Evolutionary conservation across 1,284 basidiomycete genomes (phyloP).

Genomic region (Exsudoporus floridanus): DNA sequence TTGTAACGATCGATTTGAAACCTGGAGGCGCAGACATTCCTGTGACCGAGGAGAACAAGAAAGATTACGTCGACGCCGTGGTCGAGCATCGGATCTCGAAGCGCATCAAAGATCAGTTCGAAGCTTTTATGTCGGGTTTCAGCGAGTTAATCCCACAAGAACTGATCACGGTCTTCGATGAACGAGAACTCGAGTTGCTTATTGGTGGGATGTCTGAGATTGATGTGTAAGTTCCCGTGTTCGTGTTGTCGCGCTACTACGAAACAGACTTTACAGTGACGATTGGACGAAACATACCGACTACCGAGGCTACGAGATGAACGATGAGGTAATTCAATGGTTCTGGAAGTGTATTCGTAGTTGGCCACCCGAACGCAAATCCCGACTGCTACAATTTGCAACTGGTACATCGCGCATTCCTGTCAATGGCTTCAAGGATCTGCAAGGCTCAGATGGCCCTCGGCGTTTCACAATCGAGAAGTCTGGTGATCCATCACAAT

Average conservation of each 20-base stretch:
- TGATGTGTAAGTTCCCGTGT: conserved; percentile 62
- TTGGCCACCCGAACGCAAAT: conserved; percentile 93
- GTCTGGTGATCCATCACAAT: conserved; percentile 80
- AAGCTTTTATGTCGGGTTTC: conserved; percentile 94
- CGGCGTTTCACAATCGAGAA: conserved; percentile 89
- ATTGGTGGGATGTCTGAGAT: conserved; percentile 98
- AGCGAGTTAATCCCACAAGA: conserved; percentile 94
- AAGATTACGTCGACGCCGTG: conserved; percentile 87
- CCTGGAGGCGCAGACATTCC: conserved; percentile 76
- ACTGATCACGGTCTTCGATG: conserved; percentile 92
- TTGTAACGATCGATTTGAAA: conserved; percentile 88
- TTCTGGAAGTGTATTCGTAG: conserved; percentile 95
- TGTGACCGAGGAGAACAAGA: conserved; percentile 94
- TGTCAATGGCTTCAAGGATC: conserved; percentile 91
- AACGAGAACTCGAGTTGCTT: conserved; percentile 87
- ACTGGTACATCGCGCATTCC: conserved; percentile 93
- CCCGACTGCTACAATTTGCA: conserved; percentile 85
- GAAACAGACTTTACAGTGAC: conserved; percentile 43
- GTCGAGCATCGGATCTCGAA: conserved; percentile 91
- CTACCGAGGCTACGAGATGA: conserved; percentile 71
- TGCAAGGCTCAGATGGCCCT: conserved; percentile 92
- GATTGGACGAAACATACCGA: conserved; percentile 80
- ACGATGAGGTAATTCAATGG: conserved; percentile 92
- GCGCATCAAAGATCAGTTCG: conserved; percentile 93
- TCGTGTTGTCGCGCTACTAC: background rate